phyloP scores from a whole-genome alignment of 2,329 filamentous ascomycete genomes.

The Penicillium sp. region DNA sequence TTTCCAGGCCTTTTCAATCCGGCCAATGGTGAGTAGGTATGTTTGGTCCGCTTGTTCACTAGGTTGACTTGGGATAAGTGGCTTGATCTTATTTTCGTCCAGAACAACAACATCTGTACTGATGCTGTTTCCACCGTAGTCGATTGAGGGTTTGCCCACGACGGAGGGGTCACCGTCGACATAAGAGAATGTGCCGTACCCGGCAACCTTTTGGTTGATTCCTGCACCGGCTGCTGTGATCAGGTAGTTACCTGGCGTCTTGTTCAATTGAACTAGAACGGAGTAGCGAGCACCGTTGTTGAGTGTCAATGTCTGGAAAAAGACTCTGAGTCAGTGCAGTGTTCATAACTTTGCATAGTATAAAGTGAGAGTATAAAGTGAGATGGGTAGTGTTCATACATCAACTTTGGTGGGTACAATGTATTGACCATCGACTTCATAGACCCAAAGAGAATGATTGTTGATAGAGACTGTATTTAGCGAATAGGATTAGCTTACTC shows the following conservation, averaged over 20 bases:
- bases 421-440: conserved; percentile 7
- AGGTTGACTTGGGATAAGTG: background rate
- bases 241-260: background rate
- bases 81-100: background rate
- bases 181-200: background rate
- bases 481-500: too few species aligned
- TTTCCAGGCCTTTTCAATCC: conserved; percentile 4
- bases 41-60: background rate
- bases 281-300: conserved; percentile 1
- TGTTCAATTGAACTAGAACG: conserved; percentile 1
- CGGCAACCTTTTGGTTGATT: conserved; percentile 4
- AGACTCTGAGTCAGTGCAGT: background rate
- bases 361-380: background rate
- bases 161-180: conserved; percentile 1
- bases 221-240: conserved; percentile 1
- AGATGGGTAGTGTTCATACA: background rate
- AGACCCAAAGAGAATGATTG: conserved; percentile 9
- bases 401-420: conserved; percentile 4
- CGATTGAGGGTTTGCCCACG: background rate
- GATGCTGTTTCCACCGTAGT: background rate
- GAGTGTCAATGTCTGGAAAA: background rate
- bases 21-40: background rate
- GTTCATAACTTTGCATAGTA: background rate
- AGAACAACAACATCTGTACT: background rate
- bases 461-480: conserved; percentile 5